Evolutionary conservation across 2,329 filamentous ascomycete species (phyloP).

Genomic region (Mycosphaerella arachidis): DNA sequence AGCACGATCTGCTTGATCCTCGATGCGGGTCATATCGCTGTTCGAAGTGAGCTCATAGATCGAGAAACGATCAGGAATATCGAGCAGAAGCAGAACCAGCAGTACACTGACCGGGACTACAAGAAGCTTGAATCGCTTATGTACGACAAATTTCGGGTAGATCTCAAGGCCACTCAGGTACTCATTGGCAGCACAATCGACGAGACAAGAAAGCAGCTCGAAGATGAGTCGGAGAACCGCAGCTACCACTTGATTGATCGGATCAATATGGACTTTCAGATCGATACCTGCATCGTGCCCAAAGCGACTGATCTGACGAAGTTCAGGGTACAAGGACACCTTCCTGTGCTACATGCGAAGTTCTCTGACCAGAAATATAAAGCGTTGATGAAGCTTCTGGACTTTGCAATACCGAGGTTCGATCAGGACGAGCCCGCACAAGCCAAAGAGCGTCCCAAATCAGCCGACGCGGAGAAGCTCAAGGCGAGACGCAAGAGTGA

Average conservation of each 20-base stretch:
- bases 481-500: constrained; percentile 35
- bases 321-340: constrained; percentile 81
- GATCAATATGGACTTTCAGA: constrained; percentile 94
- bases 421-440: constrained; percentile 33
- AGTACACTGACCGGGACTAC: constrained; percentile 85
- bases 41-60: constrained; percentile 90
- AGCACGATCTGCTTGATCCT: constrained; percentile 85
- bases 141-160: constrained; percentile 95
- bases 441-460: constrained; percentile 31
- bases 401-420: constrained; percentile 88
- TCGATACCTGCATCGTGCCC: constrained; percentile 96
- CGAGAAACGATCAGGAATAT: constrained; percentile 84
- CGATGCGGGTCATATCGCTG: constrained; percentile 91
- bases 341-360: constrained; percentile 86
- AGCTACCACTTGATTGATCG: constrained; percentile 88
- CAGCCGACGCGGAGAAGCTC: constrained; percentile 35
- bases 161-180: constrained; percentile 89
- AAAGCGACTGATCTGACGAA: constrained; percentile 91
- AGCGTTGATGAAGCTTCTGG: constrained; percentile 89
- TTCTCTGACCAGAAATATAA: constrained; percentile 97
- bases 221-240: constrained; percentile 54
- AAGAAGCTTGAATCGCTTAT: constrained; percentile 84
- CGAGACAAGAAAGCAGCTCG: constrained; percentile 77
- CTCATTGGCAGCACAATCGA: constrained; percentile 92
- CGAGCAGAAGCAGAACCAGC: constrained; percentile 80